Evolutionary conservation across 768 basidiomycete species (phyloP).

Genomic region (Stropharia rugosoannulata): DNA sequence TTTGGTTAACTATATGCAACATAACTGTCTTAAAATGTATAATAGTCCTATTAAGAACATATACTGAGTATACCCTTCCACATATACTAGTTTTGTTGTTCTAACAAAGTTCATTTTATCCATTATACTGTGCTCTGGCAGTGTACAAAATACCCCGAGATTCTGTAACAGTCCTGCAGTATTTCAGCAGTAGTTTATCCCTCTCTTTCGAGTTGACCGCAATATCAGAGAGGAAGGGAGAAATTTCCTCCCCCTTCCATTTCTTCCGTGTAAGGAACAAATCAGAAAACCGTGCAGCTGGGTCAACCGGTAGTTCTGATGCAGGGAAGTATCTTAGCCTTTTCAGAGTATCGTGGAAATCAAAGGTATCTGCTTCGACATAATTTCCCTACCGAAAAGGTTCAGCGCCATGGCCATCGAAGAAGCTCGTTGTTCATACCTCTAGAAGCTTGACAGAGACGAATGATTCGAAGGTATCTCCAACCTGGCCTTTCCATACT

Average conservation of each 20-base stretch:
- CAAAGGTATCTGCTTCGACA: conserved; percentile 42
- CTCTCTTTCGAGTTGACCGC: conserved; percentile 83
- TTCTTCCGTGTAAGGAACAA: conserved; percentile 78
- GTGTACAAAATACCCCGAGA: conserved; percentile 72
- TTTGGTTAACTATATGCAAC: too few species aligned
- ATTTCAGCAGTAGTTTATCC: conserved; percentile 86
- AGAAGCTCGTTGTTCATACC: conserved; percentile 39
- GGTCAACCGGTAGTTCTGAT: conserved; percentile 71
- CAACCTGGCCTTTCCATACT: conserved; percentile 73
- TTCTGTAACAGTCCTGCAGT: conserved; percentile 76
- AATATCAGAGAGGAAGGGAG: conserved; percentile 79
- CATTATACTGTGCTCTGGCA: conserved; percentile 60
- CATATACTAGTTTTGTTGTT: not conserved
- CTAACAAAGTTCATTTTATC: conserved; percentile 21
- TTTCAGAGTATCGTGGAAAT: conserved; percentile 23
- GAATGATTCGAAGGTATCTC: conserved; percentile 68
- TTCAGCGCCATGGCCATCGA: not conserved
- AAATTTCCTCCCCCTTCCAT: conserved; percentile 81
- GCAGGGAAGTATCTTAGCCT: conserved; percentile 74
- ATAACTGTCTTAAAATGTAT: too few species aligned
- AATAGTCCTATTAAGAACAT: not conserved
- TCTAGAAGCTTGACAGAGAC: conserved; percentile 69
- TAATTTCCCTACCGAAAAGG: conserved; percentile 66
- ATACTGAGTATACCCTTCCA: not conserved
- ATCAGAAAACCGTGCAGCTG: conserved; percentile 80